Evolutionary conservation across 2,329 filamentous ascomycete species (phyloP), one percentile per base, ranked within the genome.

Genomic region (Simplicillium aogashimaense): DNA sequence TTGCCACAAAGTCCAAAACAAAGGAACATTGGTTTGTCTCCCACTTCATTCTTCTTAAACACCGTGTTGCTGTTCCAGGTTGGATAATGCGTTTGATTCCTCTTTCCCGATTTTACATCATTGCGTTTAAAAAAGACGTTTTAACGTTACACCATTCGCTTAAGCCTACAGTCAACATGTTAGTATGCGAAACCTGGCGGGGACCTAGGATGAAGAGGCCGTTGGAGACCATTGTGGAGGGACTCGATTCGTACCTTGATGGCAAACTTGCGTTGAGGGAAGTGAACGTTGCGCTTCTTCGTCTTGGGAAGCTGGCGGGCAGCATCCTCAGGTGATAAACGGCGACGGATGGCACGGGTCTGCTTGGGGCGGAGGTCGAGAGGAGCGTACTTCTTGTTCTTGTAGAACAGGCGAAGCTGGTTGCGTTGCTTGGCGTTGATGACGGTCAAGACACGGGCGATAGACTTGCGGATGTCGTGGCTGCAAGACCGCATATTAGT

Each of bases 341-440:
- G 80, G 76, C 94, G 86, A 65, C 92, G 88, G 74, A 97, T 94
- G 65, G 89, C 92, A 61, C 92, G 89, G 65, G 92, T 98, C 77
- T 92, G 82, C 86, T 97, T 97, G 66, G 88, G 72, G 71, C 92
- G 86, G 76, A 98, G 89, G 70, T 98, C 94, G 67, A 98, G 87
- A 53, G 92, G 92, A 52, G 88, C 74, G 81, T 95, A 95, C 80
- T 95, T 97, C 86, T 97, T 97, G 83, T 84, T 85, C 81, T 95
- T 94, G 83, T 98, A 98, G 85, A 97, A 97, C 56, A 97, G 78
- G 60, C 89, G 88, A 61, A 98, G 87, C 76, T 97, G 89, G 55
- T 87, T 78, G 69, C 94, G 85, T 78, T 98, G 92, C 81, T 94
- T 97, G 72, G 88, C 84, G 81, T 97, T 98, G 83, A 98, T 95